Evolutionary conservation across 176 grass and related monocot species (phyloP).

Genomic region (Poa pratensis): DNA sequence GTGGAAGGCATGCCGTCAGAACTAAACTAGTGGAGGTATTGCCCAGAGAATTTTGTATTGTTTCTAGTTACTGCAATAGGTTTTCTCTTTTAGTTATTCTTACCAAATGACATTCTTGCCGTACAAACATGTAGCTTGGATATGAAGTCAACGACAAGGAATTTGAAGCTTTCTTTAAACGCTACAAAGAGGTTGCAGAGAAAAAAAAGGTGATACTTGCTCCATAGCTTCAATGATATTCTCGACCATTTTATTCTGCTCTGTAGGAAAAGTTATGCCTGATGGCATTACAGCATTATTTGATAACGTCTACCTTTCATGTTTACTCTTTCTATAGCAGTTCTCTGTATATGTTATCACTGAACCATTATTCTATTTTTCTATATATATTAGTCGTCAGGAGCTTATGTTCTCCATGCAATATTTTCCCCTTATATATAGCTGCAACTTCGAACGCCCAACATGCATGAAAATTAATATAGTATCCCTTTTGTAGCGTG

Average conservation of each 20-base stretch:
- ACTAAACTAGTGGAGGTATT: constrained; percentile 86
- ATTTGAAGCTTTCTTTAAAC: constrained; percentile 94
- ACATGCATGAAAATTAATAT: constrained; percentile 24
- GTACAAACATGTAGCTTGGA: constrained; percentile 63
- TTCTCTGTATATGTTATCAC: neutral
- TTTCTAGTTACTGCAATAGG: neutral
- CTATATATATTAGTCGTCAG: neutral
- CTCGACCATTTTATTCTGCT: constrained; percentile 11
- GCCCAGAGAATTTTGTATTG: constrained; percentile 27
- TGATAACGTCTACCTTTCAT: neutral
- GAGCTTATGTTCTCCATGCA: neutral
- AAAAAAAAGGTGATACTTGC: constrained; percentile 81
- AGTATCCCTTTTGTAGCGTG: constrained; percentile 51
- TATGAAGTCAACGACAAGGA: constrained; percentile 88
- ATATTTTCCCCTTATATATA: neutral
- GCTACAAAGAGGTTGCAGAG: constrained; percentile 97
- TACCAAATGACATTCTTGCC: constrained; percentile 29
- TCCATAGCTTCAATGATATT: neutral
- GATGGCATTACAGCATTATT: neutral
- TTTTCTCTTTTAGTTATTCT: neutral
- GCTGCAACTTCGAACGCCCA: neutral
- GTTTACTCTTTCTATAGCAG: neutral
- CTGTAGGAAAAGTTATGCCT: neutral
- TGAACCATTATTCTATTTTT: neutral
- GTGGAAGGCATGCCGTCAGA: constrained; percentile 93